These are phyloP conservation scores for Taphrina wiesneri DNA, from an alignment of 1,139 yeast genomes.

Conservation along the genomic window DNA sequence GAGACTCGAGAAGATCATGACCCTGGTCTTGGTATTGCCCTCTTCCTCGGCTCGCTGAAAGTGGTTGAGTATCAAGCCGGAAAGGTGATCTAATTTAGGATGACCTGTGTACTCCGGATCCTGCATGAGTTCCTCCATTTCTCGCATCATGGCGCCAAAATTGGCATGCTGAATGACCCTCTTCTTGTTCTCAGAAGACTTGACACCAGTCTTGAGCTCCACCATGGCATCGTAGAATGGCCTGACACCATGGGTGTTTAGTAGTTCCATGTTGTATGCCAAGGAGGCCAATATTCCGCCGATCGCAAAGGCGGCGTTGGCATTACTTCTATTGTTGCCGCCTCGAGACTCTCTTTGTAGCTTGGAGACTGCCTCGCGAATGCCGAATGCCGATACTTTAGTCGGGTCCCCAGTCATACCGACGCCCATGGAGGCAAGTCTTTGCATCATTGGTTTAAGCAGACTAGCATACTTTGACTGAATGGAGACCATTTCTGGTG, in stretches of 20 bases:
- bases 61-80: slow-evolving; percentile 37
- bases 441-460: slow-evolving; percentile 61
- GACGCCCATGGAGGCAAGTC: slow-evolving; percentile 65
- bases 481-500: slow-evolving; percentile 57
- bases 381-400: slow-evolving; percentile 67
- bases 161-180: slow-evolving; percentile 58
- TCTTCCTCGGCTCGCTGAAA: slow-evolving; percentile 36
- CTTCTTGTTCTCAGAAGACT: slow-evolving; percentile 62
- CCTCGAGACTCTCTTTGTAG: slow-evolving; percentile 41
- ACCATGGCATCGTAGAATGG: slow-evolving; percentile 62
- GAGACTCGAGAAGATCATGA: slow-evolving; percentile 81
- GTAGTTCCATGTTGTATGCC: slow-evolving; percentile 57
- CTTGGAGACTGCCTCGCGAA: slow-evolving; percentile 64
- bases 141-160: slow-evolving; percentile 51
- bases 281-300: slow-evolving; percentile 63
- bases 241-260: slow-evolving; percentile 77
- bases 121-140: slow-evolving; percentile 52
- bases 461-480: slow-evolving; percentile 60
- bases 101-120: slow-evolving; percentile 61
- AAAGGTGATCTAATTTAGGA: slow-evolving; percentile 57
- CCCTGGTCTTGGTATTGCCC: slow-evolving; percentile 58
- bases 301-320: slow-evolving; percentile 39
- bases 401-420: slow-evolving; percentile 55
- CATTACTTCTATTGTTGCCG: slow-evolving; percentile 41
- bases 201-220: slow-evolving; percentile 40